Percentiles rank a stretch among this genome's conserved stretches.
These are phyloP conservation scores for Hypoxylon cercidicola DNA, from an alignment of 495 filamentous ascomycete species.

Conservation along the genomic window DNA sequence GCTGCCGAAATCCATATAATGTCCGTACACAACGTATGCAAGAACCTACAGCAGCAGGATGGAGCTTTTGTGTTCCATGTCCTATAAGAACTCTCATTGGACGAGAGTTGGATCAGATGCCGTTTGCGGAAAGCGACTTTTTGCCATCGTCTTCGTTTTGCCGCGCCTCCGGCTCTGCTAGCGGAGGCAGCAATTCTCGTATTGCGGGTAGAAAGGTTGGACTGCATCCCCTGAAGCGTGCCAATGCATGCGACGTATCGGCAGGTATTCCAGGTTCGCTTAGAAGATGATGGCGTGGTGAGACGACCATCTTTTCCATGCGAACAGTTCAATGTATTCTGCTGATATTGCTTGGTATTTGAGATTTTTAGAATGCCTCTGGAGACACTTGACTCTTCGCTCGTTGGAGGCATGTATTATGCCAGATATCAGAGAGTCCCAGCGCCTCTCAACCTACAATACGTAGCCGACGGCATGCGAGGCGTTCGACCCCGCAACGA, in stretches of 20 bases:
- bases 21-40: slow-evolving; percentile 5
- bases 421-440: slow-evolving; percentile 14
- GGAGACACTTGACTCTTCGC: background rate
- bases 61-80: slow-evolving; percentile 15
- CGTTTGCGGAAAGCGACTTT: slow-evolving; percentile 40
- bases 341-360: background rate
- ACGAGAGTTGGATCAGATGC: slow-evolving; percentile 31
- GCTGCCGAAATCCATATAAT: background rate
- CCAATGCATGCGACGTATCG: slow-evolving; percentile 33
- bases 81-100: slow-evolving; percentile 30
- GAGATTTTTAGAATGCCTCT: background rate
- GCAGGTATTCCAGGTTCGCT: slow-evolving; percentile 29
- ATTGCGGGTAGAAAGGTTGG: slow-evolving; percentile 37
- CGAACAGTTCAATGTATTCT: slow-evolving; percentile 8
- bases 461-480: slow-evolving; percentile 24
- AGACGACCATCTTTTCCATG: slow-evolving; percentile 26
- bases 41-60: slow-evolving; percentile 13
- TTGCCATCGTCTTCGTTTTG: slow-evolving; percentile 31
- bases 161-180: slow-evolving; percentile 20
- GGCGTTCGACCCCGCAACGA: slow-evolving; percentile 31
- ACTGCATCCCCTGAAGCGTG: slow-evolving; percentile 36
- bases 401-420: no score
- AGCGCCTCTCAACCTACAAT: slow-evolving; percentile 10
- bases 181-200: slow-evolving; percentile 34
- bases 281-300: slow-evolving; percentile 26